A percentile compares a stretch with the other conserved stretches of the same genome.
These are phyloP conservation scores for Acanthamoeba castellanii DNA, from an alignment of 208 protist genomes.

Conservation along the genomic window DNA sequence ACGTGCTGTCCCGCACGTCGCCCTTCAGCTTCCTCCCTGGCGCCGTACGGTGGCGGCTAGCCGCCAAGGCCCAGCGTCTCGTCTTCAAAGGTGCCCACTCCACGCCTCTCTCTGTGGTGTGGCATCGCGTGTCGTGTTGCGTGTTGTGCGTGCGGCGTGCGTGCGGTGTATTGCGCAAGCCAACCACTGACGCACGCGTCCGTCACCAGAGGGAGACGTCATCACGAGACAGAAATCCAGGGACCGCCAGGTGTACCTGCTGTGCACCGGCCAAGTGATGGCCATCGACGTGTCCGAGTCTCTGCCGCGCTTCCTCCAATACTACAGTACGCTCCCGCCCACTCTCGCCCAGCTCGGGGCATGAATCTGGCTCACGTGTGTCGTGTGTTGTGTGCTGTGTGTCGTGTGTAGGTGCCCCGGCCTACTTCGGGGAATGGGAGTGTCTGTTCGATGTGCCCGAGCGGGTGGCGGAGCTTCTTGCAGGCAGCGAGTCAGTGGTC, in stretches of 20 bases:
- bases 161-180: not conserved
- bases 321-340: not conserved
- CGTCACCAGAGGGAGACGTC: not conserved
- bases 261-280: not conserved
- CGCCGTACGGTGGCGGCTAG: not conserved
- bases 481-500: not conserved
- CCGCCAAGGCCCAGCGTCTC: not conserved
- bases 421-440: conserved; percentile 33
- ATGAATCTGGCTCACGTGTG: not conserved
- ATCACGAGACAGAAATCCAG: conserved; percentile 7
- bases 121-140: no score
- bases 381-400: not conserved
- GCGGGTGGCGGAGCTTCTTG: not conserved
- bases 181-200: not conserved
- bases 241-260: conserved; percentile 16
- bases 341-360: not conserved
- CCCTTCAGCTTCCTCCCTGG: conserved; percentile 26
- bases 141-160: no score
- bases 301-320: conserved; percentile 17
- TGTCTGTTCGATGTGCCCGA: not conserved
- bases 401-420: not conserved
- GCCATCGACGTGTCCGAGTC: not conserved
- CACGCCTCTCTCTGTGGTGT: not conserved
- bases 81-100: not conserved
- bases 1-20: not conserved